Evolutionary conservation across 495 filamentous ascomycete species (phyloP), one percentile per base, ranked within the genome.

Genomic region (Polyplosphaeria fusca): DNA sequence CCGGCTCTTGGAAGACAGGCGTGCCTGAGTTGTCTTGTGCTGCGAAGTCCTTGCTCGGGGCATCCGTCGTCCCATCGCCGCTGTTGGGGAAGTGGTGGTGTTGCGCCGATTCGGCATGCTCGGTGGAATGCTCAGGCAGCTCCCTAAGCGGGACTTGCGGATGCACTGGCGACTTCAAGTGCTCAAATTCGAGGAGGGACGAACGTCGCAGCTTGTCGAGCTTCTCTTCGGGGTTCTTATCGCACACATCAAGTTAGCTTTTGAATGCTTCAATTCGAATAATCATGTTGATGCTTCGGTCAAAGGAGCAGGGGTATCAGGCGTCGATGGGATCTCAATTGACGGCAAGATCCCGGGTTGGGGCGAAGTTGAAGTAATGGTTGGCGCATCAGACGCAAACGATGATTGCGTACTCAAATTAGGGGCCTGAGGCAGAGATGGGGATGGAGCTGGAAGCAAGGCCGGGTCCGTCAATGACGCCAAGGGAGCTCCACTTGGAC

Each of bases 141-240:
- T 52, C 56, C 42, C 62, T 51, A 27, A 61, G 26, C 4, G 62
- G 55, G 16, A 56, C 19, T 22, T 43, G 1, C 24, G 58, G 41
- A 25, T 65, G 52, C 12, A 25, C 38, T 5, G 52, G 52, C 18
- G 43, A 27, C 30, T 57, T 66, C 16, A 67, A 46, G 40, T 62
- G 62, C 37, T 67, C 65, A 46, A 67, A 60, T 46, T 67, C 65
- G 62, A 67, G 20, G 27, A 67, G 39, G 22, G 65, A 67, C n/a
- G 57, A 58, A 4, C 62, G 65, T n/a, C 65, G 62, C n/a, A 67
- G 58, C 51, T 65, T 43, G 40, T 67, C 65, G 50, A 67, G 65
- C 40, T 55, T 52, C 24, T 65, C 49, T 42, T 47, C 47, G 4
- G 65, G 65, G 42, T 67, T 56, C 65, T 67, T 65, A 26, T 52